Percentiles rank a stretch among this genome's conserved stretches.
Evolutionary conservation across 2,329 filamentous ascomycete genomes (phyloP).

Genomic region (Pestalotiopsis sp.): DNA sequence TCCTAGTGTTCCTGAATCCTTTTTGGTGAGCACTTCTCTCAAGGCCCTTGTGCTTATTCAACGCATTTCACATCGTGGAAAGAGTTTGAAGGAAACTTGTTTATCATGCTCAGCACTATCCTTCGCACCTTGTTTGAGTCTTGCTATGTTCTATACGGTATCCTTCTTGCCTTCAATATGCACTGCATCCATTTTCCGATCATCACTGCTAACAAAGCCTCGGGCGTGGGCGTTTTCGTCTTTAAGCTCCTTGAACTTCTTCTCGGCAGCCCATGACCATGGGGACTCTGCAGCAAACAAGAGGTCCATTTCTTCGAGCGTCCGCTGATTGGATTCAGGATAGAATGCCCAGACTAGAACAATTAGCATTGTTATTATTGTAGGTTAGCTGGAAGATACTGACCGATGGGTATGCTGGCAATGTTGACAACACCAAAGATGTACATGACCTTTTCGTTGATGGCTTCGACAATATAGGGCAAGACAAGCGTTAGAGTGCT

Average conservation of each 20-base stretch:
- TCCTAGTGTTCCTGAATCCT: too few species aligned
- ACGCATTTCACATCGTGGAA: too few species aligned
- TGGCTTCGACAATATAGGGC: constrained; percentile 38
- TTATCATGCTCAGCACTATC: too few species aligned
- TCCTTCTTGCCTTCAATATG: background rate
- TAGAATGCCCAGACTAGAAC: constrained; percentile 68
- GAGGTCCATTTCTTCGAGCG: constrained; percentile 75
- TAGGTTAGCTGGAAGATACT: background rate
- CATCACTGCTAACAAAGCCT: background rate
- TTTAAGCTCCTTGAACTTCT: constrained; percentile 47
- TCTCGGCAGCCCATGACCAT: constrained; percentile 74
- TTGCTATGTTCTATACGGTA: background rate
- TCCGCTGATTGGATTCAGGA: constrained; percentile 74
- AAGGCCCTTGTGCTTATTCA: too few species aligned
- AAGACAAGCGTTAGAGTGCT: constrained; percentile 32
- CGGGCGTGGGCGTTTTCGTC: background rate
- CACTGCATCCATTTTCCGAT: background rate
- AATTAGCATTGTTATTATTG: background rate
- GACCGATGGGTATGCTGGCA: constrained; percentile 61
- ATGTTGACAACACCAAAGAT: constrained; percentile 72
- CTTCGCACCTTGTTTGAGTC: too few species aligned
- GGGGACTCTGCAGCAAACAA: constrained; percentile 69
- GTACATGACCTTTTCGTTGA: constrained; percentile 73
- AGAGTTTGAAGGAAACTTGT: too few species aligned
- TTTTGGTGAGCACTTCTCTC: too few species aligned